Conservation (phyloP, 1,284 basidiomycete genomes). For the Ceratobasidium sp. region DNA sequence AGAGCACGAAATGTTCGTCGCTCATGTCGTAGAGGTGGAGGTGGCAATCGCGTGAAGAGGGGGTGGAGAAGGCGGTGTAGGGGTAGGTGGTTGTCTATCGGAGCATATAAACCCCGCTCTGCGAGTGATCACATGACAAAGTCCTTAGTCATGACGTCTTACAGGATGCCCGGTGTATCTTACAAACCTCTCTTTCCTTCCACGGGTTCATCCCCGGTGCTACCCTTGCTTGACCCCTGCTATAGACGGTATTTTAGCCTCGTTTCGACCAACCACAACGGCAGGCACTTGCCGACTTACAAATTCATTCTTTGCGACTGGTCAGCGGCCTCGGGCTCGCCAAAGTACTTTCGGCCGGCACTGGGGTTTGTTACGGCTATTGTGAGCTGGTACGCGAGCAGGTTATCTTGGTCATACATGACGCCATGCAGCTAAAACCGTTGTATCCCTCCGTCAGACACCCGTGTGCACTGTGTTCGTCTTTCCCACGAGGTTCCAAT, state of each 20-base stretch:
- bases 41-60: conserved; percentile 9
- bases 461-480: conserved; percentile 1
- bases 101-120: conserved; percentile 32
- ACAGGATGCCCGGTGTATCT: neutral
- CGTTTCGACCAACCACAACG: neutral
- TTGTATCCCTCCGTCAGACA: neutral
- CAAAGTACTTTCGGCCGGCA: neutral
- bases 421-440: conserved; percentile 1
- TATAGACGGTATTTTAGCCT: too few relatives aligned
- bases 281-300: conserved; percentile 19
- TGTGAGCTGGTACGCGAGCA: neutral
- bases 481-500: conserved; percentile 25
- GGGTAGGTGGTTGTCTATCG: conserved; percentile 5
- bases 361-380: neutral
- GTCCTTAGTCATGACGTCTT: conserved; percentile 1
- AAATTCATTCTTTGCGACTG: neutral
- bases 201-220: neutral
- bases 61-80: neutral
- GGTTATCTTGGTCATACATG: conserved; percentile 1
- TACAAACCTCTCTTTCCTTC: neutral
- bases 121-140: conserved; percentile 13
- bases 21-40: conserved; percentile 14
- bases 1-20: conserved; percentile 25
- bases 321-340: neutral
- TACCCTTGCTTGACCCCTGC: neutral